Conservation (phyloP, 495 filamentous ascomycete species). For the Aspergillus coremiiformis region DNA sequence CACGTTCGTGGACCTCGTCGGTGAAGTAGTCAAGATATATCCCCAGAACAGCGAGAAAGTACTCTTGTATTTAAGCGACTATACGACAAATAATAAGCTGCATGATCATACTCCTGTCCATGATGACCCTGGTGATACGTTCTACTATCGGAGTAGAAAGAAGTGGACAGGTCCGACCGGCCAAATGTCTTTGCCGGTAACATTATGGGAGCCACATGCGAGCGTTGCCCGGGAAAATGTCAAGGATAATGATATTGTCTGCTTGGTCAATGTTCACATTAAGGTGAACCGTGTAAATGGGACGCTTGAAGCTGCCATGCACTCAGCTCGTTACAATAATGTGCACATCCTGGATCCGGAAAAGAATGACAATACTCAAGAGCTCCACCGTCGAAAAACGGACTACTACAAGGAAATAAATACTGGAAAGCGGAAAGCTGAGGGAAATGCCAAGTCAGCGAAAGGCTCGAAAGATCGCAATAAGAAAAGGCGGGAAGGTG, state of each 20-base stretch:
- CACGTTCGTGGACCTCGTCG: conserved; percentile 62
- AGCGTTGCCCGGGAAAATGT: conserved; percentile 47
- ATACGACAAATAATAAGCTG: conserved; percentile 61
- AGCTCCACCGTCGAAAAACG: conserved; percentile 53
- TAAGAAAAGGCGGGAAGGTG: conserved; percentile 22
- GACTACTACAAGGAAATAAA: conserved; percentile 48
- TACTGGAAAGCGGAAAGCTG: conserved; percentile 36
- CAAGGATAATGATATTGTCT: conserved; percentile 51
- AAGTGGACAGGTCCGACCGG: conserved; percentile 78
- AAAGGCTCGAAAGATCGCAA: conserved; percentile 29
- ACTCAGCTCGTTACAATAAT: conserved; percentile 49
- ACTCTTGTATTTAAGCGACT: conserved; percentile 78
- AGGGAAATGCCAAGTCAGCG: conserved; percentile 25
- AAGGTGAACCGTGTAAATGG: conserved; percentile 42
- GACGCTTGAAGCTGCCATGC: conserved; percentile 65
- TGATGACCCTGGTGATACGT: conserved; percentile 37
- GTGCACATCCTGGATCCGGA: conserved; percentile 41
- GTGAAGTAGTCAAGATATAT: conserved; percentile 65
- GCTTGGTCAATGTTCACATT: conserved; percentile 64
- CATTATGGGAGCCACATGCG: conserved; percentile 65
- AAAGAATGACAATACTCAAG: conserved; percentile 46
- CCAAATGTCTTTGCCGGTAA: conserved; percentile 63
- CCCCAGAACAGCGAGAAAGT: conserved; percentile 38
- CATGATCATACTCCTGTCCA: conserved; percentile 46
- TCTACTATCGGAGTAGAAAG: conserved; percentile 32